A percentile compares a stretch with the other conserved stretches of the same genome.
Evolutionary conservation across 345 rosid species (phyloP).

Genomic region (Syzygium oleosum): DNA sequence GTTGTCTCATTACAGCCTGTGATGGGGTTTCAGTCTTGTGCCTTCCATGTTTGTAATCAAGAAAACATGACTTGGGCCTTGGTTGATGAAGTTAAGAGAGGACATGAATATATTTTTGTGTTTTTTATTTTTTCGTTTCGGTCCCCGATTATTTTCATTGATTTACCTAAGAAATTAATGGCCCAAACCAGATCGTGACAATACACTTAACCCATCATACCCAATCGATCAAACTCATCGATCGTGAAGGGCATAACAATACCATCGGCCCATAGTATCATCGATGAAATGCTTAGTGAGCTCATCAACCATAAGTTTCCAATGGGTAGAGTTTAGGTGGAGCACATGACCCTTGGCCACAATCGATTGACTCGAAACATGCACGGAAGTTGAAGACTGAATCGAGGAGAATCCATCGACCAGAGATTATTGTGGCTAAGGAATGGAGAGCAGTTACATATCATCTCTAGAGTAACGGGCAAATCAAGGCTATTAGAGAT

Average conservation of each 20-base stretch:
- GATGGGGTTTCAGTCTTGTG: neutral
- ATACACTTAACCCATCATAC: too few relatives aligned
- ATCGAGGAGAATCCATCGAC: neutral
- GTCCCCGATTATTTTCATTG: neutral
- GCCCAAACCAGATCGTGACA: too few relatives aligned
- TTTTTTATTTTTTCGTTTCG: fast-evolving
- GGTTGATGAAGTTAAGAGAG: neutral
- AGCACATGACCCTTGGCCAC: neutral
- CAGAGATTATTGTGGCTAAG: neutral
- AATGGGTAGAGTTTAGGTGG: neutral
- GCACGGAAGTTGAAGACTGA: neutral
- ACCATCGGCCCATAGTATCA: neutral
- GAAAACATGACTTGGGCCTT: neutral
- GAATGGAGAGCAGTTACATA: neutral
- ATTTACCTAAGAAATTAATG: neutral
- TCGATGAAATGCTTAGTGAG: neutral
- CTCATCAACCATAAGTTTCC: too few relatives aligned
- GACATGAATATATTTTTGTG: neutral
- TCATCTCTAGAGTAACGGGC: neutral
- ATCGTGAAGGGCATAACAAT: neutral
- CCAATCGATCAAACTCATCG: neutral
- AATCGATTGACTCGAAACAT: neutral
- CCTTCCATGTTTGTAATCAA: neutral
- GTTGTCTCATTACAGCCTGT: conserved; percentile 7
- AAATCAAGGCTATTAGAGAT: neutral